phyloP scores from a whole-genome alignment of 139 green algal genomes.

The Ettlia oleoabundans region DNA sequence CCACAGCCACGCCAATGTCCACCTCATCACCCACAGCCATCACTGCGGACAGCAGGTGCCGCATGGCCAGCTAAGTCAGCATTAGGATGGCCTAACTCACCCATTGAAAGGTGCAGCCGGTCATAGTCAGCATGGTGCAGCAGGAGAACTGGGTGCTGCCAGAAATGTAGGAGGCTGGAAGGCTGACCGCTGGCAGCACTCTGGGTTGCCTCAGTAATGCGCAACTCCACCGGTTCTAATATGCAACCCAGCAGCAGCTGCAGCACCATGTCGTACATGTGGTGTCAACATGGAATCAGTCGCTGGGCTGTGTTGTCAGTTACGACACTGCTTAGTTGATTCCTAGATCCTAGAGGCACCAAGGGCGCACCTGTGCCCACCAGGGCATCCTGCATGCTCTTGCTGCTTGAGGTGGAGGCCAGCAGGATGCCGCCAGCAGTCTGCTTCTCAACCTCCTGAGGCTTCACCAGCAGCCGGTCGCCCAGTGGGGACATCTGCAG shows the following conservation, averaged over 20 bases:
- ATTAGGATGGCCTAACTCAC: too few species aligned
- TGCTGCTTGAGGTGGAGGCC: slow-evolving; percentile 16
- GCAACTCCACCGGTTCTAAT: too few species aligned
- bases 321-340: too few species aligned
- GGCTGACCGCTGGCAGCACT: too few species aligned
- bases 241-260: neutral
- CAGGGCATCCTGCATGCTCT: slow-evolving; percentile 47
- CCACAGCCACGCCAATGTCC: slow-evolving; percentile 47
- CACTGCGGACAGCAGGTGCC: slow-evolving; percentile 25
- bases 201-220: too few species aligned
- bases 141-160: neutral
- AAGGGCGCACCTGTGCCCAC: slow-evolving; percentile 12
- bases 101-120: too few species aligned
- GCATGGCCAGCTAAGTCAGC: too few species aligned
- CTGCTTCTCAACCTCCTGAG: slow-evolving; percentile 48
- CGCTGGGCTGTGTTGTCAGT: too few species aligned
- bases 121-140: too few species aligned
- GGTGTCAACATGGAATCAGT: too few species aligned
- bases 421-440: slow-evolving; percentile 60
- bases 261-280: neutral
- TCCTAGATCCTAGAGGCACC: neutral
- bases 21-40: slow-evolving; percentile 50
- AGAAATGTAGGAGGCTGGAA: neutral
- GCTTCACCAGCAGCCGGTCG: slow-evolving; percentile 62
- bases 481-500: slow-evolving; percentile 64